Evolutionary conservation across 2,329 filamentous ascomycete genomes (phyloP).

Genomic region (Botrytis pseudocinerea): DNA sequence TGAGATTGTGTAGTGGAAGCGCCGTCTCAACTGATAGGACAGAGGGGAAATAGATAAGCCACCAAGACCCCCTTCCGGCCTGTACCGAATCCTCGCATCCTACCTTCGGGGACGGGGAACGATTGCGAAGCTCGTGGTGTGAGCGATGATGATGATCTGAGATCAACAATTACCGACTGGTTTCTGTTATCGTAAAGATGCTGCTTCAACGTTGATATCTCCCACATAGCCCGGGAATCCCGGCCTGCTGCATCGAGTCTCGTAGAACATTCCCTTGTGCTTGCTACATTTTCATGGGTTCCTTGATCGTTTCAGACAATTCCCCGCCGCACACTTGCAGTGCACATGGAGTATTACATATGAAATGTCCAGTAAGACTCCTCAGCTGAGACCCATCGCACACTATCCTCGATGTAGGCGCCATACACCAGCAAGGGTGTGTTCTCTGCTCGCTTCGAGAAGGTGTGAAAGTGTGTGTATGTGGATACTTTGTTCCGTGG

Average conservation of each 20-base stretch:
- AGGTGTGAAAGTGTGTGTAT: background rate
- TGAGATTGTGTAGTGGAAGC: background rate
- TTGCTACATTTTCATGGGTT: slow-evolving; percentile 1
- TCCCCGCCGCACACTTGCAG: slow-evolving; percentile 10
- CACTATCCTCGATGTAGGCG: background rate
- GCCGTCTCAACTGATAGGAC: background rate
- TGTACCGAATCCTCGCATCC: slow-evolving; percentile 10
- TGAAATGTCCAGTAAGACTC: background rate
- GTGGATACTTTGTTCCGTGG: background rate
- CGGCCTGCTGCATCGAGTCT: background rate
- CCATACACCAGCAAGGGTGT: slow-evolving; percentile 17
- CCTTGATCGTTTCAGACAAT: slow-evolving; percentile 15
- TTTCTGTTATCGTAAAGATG: background rate
- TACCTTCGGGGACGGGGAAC: background rate
- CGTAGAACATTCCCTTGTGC: background rate
- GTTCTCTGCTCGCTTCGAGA: background rate
- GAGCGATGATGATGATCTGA: slow-evolving; percentile 2
- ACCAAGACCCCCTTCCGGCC: slow-evolving; percentile 9
- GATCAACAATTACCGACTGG: background rate
- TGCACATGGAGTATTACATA: slow-evolving; percentile 1
- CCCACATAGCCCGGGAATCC: background rate
- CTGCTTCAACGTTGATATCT: slow-evolving; percentile 3
- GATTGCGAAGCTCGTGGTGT: background rate
- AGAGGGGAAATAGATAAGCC: slow-evolving; percentile 14
- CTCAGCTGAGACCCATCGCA: background rate